Percentiles rank a stretch among this genome's conserved stretches.
Conservation (phyloP, 2,329 filamentous ascomycete genomes). For the Paracoccidioides brasiliensis region DNA sequence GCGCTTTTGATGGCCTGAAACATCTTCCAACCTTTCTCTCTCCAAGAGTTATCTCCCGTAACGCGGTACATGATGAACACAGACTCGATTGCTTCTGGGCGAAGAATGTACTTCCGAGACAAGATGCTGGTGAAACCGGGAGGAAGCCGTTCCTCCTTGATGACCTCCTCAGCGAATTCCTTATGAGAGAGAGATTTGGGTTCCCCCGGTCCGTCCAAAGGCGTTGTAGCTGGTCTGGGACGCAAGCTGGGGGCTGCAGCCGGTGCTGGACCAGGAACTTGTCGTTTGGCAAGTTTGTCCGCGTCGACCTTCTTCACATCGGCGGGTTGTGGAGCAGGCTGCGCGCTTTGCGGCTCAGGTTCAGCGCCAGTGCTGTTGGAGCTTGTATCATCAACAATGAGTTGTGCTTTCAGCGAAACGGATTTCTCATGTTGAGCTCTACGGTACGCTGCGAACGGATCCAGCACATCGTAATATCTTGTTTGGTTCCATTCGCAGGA, state of each 20-base stretch:
- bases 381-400: conserved; percentile 29
- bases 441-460: conserved; percentile 8
- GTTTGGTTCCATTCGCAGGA: conserved; percentile 12
- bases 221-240: background rate
- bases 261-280: conserved; percentile 18
- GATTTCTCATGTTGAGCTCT: conserved; percentile 1
- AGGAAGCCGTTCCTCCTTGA: conserved; percentile 33
- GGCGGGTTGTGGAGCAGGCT: conserved; percentile 31
- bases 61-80: conserved; percentile 87
- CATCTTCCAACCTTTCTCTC: conserved; percentile 79
- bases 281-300: conserved; percentile 1
- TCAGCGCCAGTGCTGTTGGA: conserved; percentile 14
- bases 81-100: conserved; percentile 76
- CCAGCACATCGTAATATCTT: conserved; percentile 8
- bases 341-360: conserved; percentile 16
- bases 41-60: conserved; percentile 62
- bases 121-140: conserved; percentile 29
- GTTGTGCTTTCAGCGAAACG: background rate
- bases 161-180: conserved; percentile 26
- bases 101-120: conserved; percentile 26
- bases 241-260: conserved; percentile 24
- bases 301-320: conserved; percentile 27
- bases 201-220: conserved; percentile 20
- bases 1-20: conserved; percentile 56
- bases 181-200: conserved; percentile 24